Conservation (phyloP, 2,329 filamentous ascomycete genomes). For the Venturia effusa region DNA sequence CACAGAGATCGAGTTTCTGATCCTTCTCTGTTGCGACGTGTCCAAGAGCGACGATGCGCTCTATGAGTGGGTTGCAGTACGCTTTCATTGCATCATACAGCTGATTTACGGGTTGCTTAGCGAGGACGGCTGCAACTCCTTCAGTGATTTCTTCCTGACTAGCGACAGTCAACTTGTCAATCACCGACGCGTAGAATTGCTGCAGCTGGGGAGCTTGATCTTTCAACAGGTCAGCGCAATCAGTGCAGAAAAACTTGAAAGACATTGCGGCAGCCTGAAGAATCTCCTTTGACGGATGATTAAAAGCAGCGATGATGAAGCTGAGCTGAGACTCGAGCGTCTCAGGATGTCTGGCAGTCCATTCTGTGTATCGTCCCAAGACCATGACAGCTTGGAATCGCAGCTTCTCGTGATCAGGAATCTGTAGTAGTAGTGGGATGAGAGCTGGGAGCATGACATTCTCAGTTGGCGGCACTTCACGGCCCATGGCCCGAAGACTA, state of each 20-base stretch:
- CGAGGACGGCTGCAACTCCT: conserved; percentile 84
- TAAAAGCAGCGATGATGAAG: conserved; percentile 90
- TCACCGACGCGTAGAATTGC: conserved; percentile 79
- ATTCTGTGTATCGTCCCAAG: conserved; percentile 90
- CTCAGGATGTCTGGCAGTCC: conserved; percentile 89
- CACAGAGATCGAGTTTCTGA: conserved; percentile 76
- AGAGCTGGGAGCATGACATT: conserved; percentile 78
- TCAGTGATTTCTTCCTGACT: conserved; percentile 97
- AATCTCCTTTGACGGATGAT: conserved; percentile 80
- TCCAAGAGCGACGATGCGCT: conserved; percentile 74
- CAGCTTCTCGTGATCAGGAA: conserved; percentile 94
- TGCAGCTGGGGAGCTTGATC: conserved; percentile 79
- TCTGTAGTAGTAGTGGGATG: conserved; percentile 86
- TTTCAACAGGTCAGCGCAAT: conserved; percentile 80
- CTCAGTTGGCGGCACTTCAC: conserved; percentile 89
- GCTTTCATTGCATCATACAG: conserved; percentile 79
- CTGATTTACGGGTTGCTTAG: conserved; percentile 69
- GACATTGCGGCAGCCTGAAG: conserved; percentile 83
- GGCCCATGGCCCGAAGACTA: conserved; percentile 87
- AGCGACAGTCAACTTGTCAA: conserved; percentile 71
- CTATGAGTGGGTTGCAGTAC: conserved; percentile 85
- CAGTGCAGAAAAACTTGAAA: conserved; percentile 94
- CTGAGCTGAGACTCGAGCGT: conserved; percentile 87
- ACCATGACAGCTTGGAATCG: conserved; percentile 98
- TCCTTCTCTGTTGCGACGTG: conserved; percentile 75